A percentile compares a stretch with the other conserved stretches of the same genome.
phyloP scores from a whole-genome alignment of 345 rosid species.

The Durio zibethinus region DNA sequence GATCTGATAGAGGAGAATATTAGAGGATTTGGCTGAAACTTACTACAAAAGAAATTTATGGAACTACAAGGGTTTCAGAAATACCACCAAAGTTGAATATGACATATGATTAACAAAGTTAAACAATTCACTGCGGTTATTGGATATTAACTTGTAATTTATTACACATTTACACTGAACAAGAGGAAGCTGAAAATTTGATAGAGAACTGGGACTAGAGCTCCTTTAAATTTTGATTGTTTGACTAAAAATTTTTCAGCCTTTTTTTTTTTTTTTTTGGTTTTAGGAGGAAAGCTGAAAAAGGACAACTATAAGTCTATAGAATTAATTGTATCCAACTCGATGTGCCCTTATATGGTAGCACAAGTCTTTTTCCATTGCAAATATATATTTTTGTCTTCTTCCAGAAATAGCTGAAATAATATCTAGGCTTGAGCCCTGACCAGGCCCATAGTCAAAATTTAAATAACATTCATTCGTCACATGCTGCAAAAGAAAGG shows the following conservation, averaged over 20 bases:
- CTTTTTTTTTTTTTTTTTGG: neutral
- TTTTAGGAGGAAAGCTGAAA: too few relatives aligned
- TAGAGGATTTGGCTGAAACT: neutral
- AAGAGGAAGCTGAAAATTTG: neutral
- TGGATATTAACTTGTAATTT: neutral
- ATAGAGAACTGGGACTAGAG: neutral
- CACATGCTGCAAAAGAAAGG: conserved; percentile 1
- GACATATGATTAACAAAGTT: neutral
- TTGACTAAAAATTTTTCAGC: neutral
- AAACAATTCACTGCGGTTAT: neutral
- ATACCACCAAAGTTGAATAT: neutral
- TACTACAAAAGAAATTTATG: neutral
- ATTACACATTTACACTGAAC: neutral
- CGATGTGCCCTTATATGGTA: conserved; percentile 10
- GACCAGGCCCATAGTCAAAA: neutral
- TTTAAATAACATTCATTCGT: conserved; percentile 2
- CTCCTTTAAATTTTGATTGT: neutral
- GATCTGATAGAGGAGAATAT: neutral
- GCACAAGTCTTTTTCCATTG: neutral
- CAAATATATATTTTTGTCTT: conserved; percentile 6
- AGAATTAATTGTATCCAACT: neutral
- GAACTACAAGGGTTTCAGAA: neutral
- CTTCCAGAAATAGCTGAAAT: neutral
- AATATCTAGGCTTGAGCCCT: neutral
- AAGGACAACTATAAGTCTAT: neutral